Percentiles rank a stretch among this genome's conserved stretches.
phyloP scores from a whole-genome alignment of 768 basidiomycete species.

The Boletus sp. region DNA sequence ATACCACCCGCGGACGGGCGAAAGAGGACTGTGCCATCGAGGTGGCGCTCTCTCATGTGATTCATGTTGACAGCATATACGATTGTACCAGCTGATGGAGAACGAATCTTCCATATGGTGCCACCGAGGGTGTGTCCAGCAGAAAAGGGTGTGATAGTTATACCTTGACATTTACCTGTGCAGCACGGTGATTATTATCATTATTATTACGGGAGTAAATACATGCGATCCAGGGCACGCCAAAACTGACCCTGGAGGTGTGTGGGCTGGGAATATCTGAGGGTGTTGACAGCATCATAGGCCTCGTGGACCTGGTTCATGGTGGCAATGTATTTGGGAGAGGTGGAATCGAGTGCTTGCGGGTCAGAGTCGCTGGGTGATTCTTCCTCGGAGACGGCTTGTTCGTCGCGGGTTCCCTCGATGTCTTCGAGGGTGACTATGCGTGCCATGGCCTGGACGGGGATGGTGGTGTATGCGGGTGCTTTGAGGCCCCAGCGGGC shows the following conservation, averaged over 20 bases:
- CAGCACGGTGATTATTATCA: background rate
- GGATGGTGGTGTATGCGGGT: conserved; percentile 91
- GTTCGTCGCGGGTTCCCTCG: conserved; percentile 75
- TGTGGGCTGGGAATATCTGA: conserved; percentile 93
- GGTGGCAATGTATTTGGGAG: conserved; percentile 66
- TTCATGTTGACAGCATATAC: conserved; percentile 95
- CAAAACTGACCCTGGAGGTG: conserved; percentile 79
- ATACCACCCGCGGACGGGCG: conserved; percentile 71
- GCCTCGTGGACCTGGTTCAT: conserved; percentile 87
- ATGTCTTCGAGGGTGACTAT: conserved; percentile 89
- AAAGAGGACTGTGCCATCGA: conserved; percentile 90
- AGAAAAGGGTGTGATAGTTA: conserved; percentile 93
- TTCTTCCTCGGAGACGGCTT: conserved; percentile 48
- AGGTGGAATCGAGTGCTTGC: conserved; percentile 15
- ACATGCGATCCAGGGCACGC: background rate
- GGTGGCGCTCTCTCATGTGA: conserved; percentile 92
- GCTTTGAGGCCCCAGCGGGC: conserved; percentile 85
- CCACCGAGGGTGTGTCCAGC: conserved; percentile 96
- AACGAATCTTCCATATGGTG: conserved; percentile 98
- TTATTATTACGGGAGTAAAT: background rate
- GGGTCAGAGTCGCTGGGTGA: conserved; percentile 22
- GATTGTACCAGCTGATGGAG: conserved; percentile 93
- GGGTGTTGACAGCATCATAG: conserved; percentile 86
- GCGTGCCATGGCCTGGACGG: conserved; percentile 93
- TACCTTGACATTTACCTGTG: conserved; percentile 83